Evolutionary conservation across 2,329 filamentous ascomycete species (phyloP), one percentile per base, ranked within the genome.

Genomic region (Epichloe sylvatica): DNA sequence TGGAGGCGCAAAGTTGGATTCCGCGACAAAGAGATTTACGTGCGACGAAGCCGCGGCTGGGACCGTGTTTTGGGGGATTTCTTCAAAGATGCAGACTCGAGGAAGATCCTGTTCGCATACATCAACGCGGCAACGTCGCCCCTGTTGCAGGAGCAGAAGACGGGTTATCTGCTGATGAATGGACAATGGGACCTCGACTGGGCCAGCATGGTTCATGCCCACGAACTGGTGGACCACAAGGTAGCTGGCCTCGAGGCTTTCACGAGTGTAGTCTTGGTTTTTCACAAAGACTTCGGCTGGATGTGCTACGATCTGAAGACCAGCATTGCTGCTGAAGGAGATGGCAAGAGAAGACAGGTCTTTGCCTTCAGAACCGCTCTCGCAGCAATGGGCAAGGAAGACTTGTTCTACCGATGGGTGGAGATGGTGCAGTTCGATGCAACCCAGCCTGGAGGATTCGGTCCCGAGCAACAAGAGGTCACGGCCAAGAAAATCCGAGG

Each of bases 381-480:
- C 57, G 75, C 77, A 1, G 75, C 75, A 3, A 73, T 92, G 65
- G 88, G 84, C 41, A 94, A 95, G 67, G 90, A 95, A 64, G 81
- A 84, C 55, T 65, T 96, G 48, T 96, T 96, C 69, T 95, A 86
- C 69, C 80, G 84, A 49, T 95, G 89, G 88, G 86, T 95, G 45
- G 90, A 96, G 70, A 77, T 94, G 61, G 81, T 96, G 46, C 89
- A 96, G 67, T 94, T 81, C 60, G 89, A 95, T 67, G 83, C 86
- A 40, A 83, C 81, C 36, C 77, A 78, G 56, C 85, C 88, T 0
- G 86, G 83, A 17, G 86, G 86, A 0, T 94, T 94, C 61, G 85
- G 83, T 1, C 70, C 74, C 0, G 84, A 89, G 61, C 76, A 80
- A 59, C 88, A 94, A 66, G 72, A 78, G 50, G 76, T 73, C 41